These are phyloP conservation scores for Handroanthus guayacan DNA, from an alignment of 257 asterid genomes.

Conservation along the genomic window DNA sequence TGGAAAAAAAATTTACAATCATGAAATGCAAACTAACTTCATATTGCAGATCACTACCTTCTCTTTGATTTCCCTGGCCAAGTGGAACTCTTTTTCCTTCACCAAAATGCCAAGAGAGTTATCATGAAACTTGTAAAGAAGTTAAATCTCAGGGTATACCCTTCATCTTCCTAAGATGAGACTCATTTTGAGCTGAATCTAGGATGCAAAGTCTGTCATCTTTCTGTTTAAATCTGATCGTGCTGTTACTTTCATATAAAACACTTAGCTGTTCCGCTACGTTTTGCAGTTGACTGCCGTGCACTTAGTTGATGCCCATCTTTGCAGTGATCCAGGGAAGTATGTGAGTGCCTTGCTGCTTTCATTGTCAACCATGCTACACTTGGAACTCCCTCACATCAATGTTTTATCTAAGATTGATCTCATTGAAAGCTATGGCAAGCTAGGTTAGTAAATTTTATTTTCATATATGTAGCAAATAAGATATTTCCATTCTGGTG, in stretches of 20 bases:
- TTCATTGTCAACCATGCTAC: conserved; percentile 91
- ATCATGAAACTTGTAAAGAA: conserved; percentile 87
- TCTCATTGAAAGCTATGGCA: conserved; percentile 92
- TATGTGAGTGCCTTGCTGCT: conserved; percentile 91
- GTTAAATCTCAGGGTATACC: conserved; percentile 77
- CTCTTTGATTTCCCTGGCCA: conserved; percentile 99
- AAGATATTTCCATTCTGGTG: conserved; percentile 21
- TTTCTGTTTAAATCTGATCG: conserved; percentile 19
- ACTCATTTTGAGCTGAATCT: conserved; percentile 1
- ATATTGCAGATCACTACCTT: conserved; percentile 87
- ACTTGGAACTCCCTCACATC: conserved; percentile 95
- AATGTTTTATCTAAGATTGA: conserved; percentile 96
- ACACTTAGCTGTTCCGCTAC: conserved; percentile 20
- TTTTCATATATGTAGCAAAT: conserved; percentile 17
- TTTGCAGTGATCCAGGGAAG: conserved; percentile 97
- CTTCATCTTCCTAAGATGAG: conserved; percentile 32
- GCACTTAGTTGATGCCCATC: conserved; percentile 96
- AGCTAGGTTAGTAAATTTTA: conserved; percentile 63
- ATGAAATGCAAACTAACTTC: conserved; percentile 23
- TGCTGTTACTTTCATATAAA: neutral
- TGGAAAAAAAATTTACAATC: neutral
- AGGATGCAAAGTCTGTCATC: conserved; percentile 18
- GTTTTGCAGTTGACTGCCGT: conserved; percentile 86
- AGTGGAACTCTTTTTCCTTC: conserved; percentile 97
- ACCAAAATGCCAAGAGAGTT: conserved; percentile 75